Evolutionary conservation across 1,284 basidiomycete genomes (phyloP).

Genomic region (Apiotrichum laibachii): DNA sequence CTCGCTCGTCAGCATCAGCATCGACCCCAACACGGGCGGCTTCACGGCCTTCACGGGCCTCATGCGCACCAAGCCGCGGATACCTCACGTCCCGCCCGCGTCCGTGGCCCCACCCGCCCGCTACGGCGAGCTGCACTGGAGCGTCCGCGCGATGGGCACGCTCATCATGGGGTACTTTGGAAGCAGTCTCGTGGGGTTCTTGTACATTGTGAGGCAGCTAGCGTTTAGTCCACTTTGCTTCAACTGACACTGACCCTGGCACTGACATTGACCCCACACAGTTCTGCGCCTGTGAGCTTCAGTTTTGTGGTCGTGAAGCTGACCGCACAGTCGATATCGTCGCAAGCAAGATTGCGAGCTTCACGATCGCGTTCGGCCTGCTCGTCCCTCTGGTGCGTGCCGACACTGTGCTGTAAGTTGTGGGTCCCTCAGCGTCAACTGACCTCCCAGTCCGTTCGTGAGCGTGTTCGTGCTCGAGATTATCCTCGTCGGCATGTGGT

Average conservation of each 20-base stretch:
- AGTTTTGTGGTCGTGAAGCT: background rate
- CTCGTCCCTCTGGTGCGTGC: constrained; percentile 45
- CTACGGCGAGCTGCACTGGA: constrained; percentile 40
- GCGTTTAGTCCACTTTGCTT: background rate
- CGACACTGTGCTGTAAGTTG: constrained; percentile 46
- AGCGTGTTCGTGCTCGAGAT: constrained; percentile 46
- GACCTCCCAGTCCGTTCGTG: constrained; percentile 38
- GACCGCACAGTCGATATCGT: constrained; percentile 40
- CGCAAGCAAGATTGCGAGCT: constrained; percentile 47
- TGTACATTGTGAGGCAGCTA: constrained; percentile 42
- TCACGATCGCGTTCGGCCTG: constrained; percentile 48
- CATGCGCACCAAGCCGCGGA: constrained; percentile 24
- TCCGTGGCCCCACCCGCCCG: background rate
- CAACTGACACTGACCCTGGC: too few species aligned
- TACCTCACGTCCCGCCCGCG: background rate
- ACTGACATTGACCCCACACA: background rate
- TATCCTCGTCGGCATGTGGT: constrained; percentile 51
- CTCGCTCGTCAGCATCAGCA: constrained; percentile 44
- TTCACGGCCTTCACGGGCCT: constrained; percentile 44
- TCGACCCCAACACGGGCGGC: constrained; percentile 51
- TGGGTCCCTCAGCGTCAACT: background rate
- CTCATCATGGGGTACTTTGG: constrained; percentile 47
- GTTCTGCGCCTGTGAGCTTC: background rate
- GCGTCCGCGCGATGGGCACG: constrained; percentile 33
- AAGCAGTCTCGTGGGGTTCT: constrained; percentile 41